Percentiles rank a stretch among this genome's conserved stretches.
Evolutionary conservation across 2,329 filamentous ascomycete species (phyloP).

Genomic region (Pyrenochaeta sp.): DNA sequence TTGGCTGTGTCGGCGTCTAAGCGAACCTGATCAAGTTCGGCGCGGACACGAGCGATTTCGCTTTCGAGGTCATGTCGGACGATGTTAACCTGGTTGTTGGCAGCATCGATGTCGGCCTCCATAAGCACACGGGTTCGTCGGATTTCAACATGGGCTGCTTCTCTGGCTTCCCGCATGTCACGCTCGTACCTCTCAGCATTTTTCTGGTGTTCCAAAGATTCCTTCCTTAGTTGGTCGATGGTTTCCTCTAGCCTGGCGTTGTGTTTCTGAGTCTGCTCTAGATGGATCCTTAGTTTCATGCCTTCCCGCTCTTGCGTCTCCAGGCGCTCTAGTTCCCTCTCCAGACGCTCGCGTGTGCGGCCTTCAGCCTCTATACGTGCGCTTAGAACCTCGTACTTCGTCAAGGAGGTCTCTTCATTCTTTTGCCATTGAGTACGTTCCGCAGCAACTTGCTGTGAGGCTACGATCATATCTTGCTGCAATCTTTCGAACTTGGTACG

Average conservation of each 20-base stretch:
- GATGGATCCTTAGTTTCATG: conserved; percentile 79
- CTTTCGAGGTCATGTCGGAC: conserved; percentile 83
- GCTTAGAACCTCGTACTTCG: conserved; percentile 63
- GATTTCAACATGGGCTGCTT: conserved; percentile 80
- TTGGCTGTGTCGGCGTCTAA: conserved; percentile 83
- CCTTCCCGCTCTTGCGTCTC: conserved; percentile 74
- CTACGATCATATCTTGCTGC: conserved; percentile 84
- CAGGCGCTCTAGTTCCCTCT: conserved; percentile 56
- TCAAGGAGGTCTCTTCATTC: conserved; percentile 66
- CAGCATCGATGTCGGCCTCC: conserved; percentile 81
- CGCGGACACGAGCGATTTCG: conserved; percentile 75
- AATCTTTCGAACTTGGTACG: conserved; percentile 83
- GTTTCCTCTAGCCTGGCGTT: conserved; percentile 72
- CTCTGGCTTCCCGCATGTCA: conserved; percentile 84
- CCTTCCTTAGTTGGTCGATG: conserved; percentile 62
- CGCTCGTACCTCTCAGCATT: conserved; percentile 75
- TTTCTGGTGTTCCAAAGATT: conserved; percentile 77
- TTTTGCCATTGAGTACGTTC: conserved; percentile 83
- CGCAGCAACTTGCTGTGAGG: conserved; percentile 79
- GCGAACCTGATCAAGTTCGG: conserved; percentile 78
- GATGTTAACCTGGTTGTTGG: conserved; percentile 85
- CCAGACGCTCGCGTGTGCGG: conserved; percentile 55
- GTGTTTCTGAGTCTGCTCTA: conserved; percentile 65
- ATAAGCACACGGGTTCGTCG: conserved; percentile 80
- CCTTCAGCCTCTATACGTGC: conserved; percentile 59